These are phyloP conservation scores for Wickerhamomyces chambardii DNA, from an alignment of 805 yeast species.

Conservation along the genomic window DNA sequence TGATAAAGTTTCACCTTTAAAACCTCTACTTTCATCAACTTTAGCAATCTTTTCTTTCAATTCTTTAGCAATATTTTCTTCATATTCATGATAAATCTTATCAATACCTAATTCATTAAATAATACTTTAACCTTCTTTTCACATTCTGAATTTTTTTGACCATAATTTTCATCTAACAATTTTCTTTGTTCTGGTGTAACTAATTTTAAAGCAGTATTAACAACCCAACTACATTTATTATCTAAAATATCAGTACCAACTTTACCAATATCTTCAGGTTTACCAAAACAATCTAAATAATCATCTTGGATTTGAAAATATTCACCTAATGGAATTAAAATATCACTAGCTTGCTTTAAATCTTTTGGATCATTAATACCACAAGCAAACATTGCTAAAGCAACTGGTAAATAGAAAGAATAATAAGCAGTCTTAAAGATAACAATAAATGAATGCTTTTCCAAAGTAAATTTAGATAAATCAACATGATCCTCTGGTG, in stretches of 20 bases:
- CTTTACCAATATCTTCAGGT: conserved; percentile 95
- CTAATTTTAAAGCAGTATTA: conserved; percentile 82
- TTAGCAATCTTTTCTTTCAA: conserved; percentile 56
- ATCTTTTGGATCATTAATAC: conserved; percentile 60
- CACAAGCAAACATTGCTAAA: conserved; percentile 90
- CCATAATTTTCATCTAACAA: conserved; percentile 88
- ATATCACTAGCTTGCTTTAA: conserved; percentile 83
- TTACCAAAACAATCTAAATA: conserved; percentile 95
- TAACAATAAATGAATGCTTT: conserved; percentile 93
- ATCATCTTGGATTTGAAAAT: conserved; percentile 98
- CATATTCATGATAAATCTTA: conserved; percentile 67
- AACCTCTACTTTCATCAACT: conserved; percentile 88
- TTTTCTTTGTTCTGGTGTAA: conserved; percentile 71
- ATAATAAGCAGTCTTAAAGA: conserved; percentile 95
- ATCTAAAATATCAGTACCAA: conserved; percentile 97
- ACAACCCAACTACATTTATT: conserved; percentile 98
- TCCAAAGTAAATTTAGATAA: conserved; percentile 75
- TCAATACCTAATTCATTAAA: conserved; percentile 71
- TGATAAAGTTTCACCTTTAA: conserved; percentile 78
- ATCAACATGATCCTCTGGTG: conserved; percentile 94
- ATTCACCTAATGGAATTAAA: conserved; percentile 92
- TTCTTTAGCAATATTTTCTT: conserved; percentile 63
- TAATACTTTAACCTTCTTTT: conserved; percentile 60
- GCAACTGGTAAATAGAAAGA: conserved; percentile 97
- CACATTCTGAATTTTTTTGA: conserved; percentile 60